A percentile compares a stretch with the other conserved stretches of the same genome.
phyloP scores from a whole-genome alignment of 768 basidiomycete genomes.

The Tulasnella sp. region DNA sequence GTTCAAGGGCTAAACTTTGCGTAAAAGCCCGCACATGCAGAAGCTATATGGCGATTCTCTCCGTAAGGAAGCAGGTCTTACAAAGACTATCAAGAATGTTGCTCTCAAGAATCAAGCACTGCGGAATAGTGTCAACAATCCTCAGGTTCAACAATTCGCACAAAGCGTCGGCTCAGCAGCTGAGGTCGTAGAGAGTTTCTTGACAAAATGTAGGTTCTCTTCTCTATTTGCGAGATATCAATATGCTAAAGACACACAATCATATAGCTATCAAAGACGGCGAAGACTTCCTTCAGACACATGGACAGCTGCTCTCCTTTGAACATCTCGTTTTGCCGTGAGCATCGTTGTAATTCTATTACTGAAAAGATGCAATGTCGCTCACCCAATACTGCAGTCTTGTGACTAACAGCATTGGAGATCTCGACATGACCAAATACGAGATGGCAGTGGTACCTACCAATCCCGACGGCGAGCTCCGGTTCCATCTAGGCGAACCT shows the following conservation, averaged over 20 bases:
- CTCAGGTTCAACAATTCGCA: slow-evolving; percentile 64
- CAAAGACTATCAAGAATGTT: slow-evolving; percentile 93
- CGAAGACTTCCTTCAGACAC: no score
- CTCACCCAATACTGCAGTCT: slow-evolving; percentile 51
- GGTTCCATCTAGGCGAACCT: slow-evolving; percentile 84
- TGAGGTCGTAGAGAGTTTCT: slow-evolving; percentile 84
- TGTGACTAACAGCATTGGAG: slow-evolving; percentile 66
- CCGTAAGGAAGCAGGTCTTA: slow-evolving; percentile 91
- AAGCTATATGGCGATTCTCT: slow-evolving; percentile 88
- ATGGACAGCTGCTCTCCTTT: no score
- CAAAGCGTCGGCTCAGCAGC: slow-evolving; percentile 92
- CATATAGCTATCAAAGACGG: no score
- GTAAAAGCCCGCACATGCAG: slow-evolving; percentile 86
- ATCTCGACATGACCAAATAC: slow-evolving; percentile 72
- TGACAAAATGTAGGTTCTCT: slow-evolving; percentile 65
- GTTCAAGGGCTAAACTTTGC: neutral
- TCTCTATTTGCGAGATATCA: no score
- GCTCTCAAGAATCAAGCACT: slow-evolving; percentile 62
- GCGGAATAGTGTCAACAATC: slow-evolving; percentile 68
- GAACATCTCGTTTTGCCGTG: no score
- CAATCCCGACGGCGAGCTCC: slow-evolving; percentile 36
- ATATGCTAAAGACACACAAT: no score
- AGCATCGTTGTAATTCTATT: no score
- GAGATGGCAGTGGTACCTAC: slow-evolving; percentile 47
- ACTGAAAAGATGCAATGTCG: no score